Percentiles rank a stretch among this genome's conserved stretches.
Conservation (phyloP, 306 rosid genomes). For the Comarum palustre region DNA sequence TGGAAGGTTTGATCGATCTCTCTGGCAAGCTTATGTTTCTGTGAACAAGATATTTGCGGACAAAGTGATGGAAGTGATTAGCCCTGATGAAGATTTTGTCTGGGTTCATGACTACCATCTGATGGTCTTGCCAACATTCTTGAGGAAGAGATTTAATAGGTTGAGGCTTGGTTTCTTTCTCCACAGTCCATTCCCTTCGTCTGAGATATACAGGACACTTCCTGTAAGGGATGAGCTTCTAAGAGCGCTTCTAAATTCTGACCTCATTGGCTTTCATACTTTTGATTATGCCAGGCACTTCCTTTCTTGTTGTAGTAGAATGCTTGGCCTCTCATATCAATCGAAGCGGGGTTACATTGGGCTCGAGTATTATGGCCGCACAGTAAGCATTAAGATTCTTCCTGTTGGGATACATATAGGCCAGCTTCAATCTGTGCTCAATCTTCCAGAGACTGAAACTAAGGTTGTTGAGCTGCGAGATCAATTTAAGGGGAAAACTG, state of each 20-base stretch:
- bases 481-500: slow-evolving; percentile 58
- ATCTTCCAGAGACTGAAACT: slow-evolving; percentile 56
- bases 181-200: slow-evolving; percentile 63
- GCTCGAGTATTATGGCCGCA: slow-evolving; percentile 86
- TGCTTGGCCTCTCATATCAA: slow-evolving; percentile 80
- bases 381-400: slow-evolving; percentile 69
- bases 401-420: slow-evolving; percentile 85
- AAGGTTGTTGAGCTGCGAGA: slow-evolving; percentile 62
- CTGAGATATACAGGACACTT: slow-evolving; percentile 73
- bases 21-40: slow-evolving; percentile 89
- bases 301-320: slow-evolving; percentile 85
- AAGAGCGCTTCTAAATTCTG: slow-evolving; percentile 77
- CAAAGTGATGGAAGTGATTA: slow-evolving; percentile 85
- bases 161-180: slow-evolving; percentile 57
- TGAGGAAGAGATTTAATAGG: slow-evolving; percentile 64
- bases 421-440: slow-evolving; percentile 63
- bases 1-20: slow-evolving; percentile 71
- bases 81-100: slow-evolving; percentile 60
- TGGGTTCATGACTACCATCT: slow-evolving; percentile 95
- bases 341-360: slow-evolving; percentile 91
- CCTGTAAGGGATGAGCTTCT: slow-evolving; percentile 87
- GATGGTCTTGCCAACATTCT: slow-evolving; percentile 90
- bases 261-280: slow-evolving; percentile 86
- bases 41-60: slow-evolving; percentile 94
- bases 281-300: slow-evolving; percentile 91